phyloP scores from a whole-genome alignment of 306 rosid genomes.

The Begonia fuchsioides region DNA sequence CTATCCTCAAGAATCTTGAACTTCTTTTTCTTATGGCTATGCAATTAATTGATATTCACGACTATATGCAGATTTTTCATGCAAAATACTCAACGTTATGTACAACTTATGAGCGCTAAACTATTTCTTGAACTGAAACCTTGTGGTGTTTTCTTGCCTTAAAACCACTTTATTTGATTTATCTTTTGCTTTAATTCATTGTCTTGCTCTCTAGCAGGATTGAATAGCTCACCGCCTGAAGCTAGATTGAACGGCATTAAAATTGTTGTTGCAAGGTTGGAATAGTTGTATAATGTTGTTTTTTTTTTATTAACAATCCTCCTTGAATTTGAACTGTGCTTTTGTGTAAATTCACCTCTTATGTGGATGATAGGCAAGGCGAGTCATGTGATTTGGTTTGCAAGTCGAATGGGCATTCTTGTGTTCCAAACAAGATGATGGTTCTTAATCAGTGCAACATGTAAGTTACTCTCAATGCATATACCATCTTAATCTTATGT shows the following conservation, averaged over 20 bases:
- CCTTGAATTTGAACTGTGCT: conserved; percentile 9
- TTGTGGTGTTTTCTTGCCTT: no score
- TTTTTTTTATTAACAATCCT: not conserved
- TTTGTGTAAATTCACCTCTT: conserved; percentile 14
- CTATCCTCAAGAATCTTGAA: not conserved
- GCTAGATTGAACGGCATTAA: conserved; percentile 63
- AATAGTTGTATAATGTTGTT: conserved; percentile 6
- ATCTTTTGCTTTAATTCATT: no score
- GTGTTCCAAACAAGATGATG: conserved; percentile 69
- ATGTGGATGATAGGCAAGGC: conserved; percentile 55
- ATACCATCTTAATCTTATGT: no score
- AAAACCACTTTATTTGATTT: no score
- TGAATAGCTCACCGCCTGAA: conserved; percentile 34
- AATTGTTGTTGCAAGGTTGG: conserved; percentile 79
- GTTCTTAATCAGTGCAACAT: conserved; percentile 79
- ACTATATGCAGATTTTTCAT: no score
- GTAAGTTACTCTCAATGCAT: conserved; percentile 31
- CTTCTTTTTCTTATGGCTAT: conserved; percentile 12
- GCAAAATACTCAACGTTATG: no score
- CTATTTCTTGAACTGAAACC: no score
- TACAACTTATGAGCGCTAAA: no score
- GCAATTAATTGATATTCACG: not conserved
- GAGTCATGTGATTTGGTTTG: conserved; percentile 80
- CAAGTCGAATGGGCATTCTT: conserved; percentile 72
- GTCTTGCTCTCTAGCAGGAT: conserved; percentile 15